Percentiles rank a stretch among this genome's conserved stretches.
phyloP scores from a whole-genome alignment of 2,329 filamentous ascomycete species.

The Cladophialophora bantiana region DNA sequence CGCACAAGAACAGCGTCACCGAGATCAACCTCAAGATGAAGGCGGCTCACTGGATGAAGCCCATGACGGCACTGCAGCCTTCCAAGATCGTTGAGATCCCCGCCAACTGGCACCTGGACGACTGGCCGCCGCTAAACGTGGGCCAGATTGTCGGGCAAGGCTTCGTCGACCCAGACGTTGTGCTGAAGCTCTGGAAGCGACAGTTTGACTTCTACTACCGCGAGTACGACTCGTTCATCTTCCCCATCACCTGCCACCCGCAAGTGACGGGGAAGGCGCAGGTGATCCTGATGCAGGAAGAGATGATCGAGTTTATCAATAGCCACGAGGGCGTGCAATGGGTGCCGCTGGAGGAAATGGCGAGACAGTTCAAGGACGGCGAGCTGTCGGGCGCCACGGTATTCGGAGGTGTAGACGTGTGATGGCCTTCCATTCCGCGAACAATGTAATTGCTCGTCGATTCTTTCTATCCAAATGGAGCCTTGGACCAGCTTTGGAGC shows the following conservation, averaged over 20 bases:
- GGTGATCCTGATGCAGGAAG: conserved; percentile 56
- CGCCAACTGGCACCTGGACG: conserved; percentile 56
- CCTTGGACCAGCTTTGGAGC: not conserved
- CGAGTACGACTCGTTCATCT: conserved; percentile 56
- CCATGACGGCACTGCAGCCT: conserved; percentile 52
- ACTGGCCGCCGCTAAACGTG: conserved; percentile 53
- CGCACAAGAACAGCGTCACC: conserved; percentile 9
- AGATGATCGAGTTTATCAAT: conserved; percentile 56
- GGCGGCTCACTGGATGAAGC: conserved; percentile 26
- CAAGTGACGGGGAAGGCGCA: conserved; percentile 58
- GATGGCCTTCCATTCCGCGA: not conserved
- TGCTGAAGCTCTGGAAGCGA: conserved; percentile 55
- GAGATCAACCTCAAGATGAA: conserved; percentile 14
- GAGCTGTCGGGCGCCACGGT: conserved; percentile 5
- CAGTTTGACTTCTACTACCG: conserved; percentile 56
- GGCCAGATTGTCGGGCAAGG: conserved; percentile 38
- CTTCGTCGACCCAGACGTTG: conserved; percentile 45
- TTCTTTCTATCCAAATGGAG: not conserved
- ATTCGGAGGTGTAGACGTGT: not conserved
- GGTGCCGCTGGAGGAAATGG: conserved; percentile 69
- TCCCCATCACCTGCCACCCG: conserved; percentile 57
- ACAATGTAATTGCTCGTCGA: not conserved
- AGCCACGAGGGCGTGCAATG: conserved; percentile 53
- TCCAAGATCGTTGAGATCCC: conserved; percentile 53
- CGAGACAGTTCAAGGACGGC: conserved; percentile 69